These are phyloP conservation scores for Penicillium hesseltinei DNA, from an alignment of 2,329 filamentous ascomycete species.

Conservation along the genomic window DNA sequence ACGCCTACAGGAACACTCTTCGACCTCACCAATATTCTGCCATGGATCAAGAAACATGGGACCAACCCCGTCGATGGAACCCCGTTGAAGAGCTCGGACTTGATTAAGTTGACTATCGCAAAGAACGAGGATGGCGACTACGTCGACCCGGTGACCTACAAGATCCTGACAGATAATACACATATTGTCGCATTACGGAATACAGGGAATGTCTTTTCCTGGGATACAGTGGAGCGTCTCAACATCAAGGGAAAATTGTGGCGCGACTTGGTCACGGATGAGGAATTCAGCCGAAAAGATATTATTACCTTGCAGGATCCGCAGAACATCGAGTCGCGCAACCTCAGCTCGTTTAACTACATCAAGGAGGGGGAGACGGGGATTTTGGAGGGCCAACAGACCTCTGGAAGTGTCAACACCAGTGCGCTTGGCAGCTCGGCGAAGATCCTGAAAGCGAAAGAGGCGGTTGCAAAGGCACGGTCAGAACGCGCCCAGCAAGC, in stretches of 20 bases:
- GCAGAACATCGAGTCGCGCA: slow-evolving; percentile 77
- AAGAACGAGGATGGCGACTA: slow-evolving; percentile 90
- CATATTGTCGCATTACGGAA: slow-evolving; percentile 85
- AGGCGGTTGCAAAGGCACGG: slow-evolving; percentile 87
- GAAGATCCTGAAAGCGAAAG: slow-evolving; percentile 88
- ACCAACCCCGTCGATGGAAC: slow-evolving; percentile 88
- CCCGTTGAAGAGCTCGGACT: slow-evolving; percentile 73
- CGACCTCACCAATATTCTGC: slow-evolving; percentile 88
- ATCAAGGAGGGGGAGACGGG: slow-evolving; percentile 75
- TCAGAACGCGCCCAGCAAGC: slow-evolving; percentile 63
- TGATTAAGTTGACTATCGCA: slow-evolving; percentile 87
- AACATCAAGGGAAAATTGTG: slow-evolving; percentile 98
- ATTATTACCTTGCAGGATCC: slow-evolving; percentile 97
- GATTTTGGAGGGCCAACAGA: slow-evolving; percentile 65
- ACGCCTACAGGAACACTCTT: slow-evolving; percentile 85
- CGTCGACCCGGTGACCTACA: slow-evolving; percentile 95
- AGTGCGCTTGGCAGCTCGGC: slow-evolving; percentile 72
- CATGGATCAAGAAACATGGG: slow-evolving; percentile 90
- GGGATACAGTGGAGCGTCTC: slow-evolving; percentile 90
- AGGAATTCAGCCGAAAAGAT: slow-evolving; percentile 82
- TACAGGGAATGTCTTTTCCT: slow-evolving; percentile 93
- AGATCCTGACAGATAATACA: slow-evolving; percentile 96
- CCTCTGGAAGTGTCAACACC: slow-evolving; percentile 68
- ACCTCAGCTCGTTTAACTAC: slow-evolving; percentile 86
- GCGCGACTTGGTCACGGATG: slow-evolving; percentile 83